Percentiles rank a stretch among this genome's conserved stretches.
These are phyloP conservation scores for Trametes villosa DNA, from an alignment of 768 basidiomycete genomes.

Conservation along the genomic window DNA sequence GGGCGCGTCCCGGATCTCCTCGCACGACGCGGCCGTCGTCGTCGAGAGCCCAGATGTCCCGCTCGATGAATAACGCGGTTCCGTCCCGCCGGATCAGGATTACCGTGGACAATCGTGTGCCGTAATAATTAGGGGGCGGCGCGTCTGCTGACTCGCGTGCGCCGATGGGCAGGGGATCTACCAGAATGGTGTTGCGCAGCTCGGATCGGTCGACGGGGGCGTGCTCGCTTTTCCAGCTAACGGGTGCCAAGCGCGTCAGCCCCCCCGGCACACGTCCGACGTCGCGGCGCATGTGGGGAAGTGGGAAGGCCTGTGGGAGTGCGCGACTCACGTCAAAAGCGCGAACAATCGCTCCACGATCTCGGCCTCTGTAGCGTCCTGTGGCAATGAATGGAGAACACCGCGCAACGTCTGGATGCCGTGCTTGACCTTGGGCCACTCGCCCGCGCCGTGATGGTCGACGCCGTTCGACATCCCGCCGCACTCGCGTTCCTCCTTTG, in stretches of 20 bases:
- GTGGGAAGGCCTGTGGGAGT: constrained; percentile 14
- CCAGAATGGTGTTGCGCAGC: constrained; percentile 65
- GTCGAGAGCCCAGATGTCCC: constrained; percentile 64
- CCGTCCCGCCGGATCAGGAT: constrained; percentile 66
- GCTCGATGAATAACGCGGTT: constrained; percentile 67
- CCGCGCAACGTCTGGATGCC: constrained; percentile 54
- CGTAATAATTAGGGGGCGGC: constrained; percentile 46
- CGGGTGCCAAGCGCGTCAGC: not conserved
- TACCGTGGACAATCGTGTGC: constrained; percentile 75
- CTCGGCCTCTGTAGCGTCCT: constrained; percentile 49
- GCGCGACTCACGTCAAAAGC: constrained; percentile 64
- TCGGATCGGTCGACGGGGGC: constrained; percentile 54
- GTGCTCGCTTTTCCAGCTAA: constrained; percentile 27
- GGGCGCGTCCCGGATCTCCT: constrained; percentile 25
- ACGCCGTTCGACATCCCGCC: constrained; percentile 79
- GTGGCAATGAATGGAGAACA: constrained; percentile 44
- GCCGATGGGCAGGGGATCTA: constrained; percentile 51
- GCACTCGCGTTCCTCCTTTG: constrained; percentile 49
- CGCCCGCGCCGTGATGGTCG: constrained; percentile 59
- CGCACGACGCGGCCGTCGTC: constrained; percentile 38
- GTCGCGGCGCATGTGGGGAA: constrained; percentile 1
- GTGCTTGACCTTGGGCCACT: constrained; percentile 77
- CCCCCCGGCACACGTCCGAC: not conserved
- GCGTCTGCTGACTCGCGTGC: constrained; percentile 4
- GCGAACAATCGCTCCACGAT: constrained; percentile 65